phyloP scores from a whole-genome alignment of 1,139 yeast species.

The Suhomyces panamericanus region DNA sequence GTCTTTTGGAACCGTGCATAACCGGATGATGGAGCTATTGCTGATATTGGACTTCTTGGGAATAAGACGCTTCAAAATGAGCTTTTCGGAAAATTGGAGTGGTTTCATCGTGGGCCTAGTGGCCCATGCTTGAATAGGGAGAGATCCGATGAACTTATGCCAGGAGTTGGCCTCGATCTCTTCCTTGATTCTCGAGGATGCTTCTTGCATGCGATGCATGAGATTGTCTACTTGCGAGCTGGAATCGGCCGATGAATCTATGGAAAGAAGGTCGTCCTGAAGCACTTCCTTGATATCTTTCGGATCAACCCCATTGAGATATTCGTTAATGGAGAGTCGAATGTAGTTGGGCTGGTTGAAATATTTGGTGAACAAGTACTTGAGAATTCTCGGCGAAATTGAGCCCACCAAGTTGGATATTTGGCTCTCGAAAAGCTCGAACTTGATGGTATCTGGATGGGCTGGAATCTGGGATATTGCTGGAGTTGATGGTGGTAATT shows the following conservation, averaged over 20 bases:
- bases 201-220: slow-evolving; percentile 17
- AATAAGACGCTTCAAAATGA: slow-evolving; percentile 37
- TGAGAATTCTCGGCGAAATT: slow-evolving; percentile 17
- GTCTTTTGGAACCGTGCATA: slow-evolving; percentile 28
- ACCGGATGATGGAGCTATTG: slow-evolving; percentile 32
- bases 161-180: slow-evolving; percentile 21
- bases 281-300: slow-evolving; percentile 13
- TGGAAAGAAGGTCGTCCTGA: slow-evolving; percentile 1
- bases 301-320: slow-evolving; percentile 23
- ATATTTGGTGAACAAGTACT: slow-evolving; percentile 26
- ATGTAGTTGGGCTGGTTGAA: slow-evolving; percentile 25
- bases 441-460: slow-evolving; percentile 4
- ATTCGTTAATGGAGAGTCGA: slow-evolving; percentile 31
- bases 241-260: slow-evolving; percentile 7
- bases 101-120: slow-evolving; percentile 68
- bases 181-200: slow-evolving; percentile 16
- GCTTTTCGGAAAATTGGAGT: slow-evolving; percentile 49
- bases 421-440: slow-evolving; percentile 24
- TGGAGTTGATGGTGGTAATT: neutral
- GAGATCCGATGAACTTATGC: slow-evolving; percentile 60
- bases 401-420: slow-evolving; percentile 26
- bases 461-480: neutral
- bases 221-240: slow-evolving; percentile 14
- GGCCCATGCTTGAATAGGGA: slow-evolving; percentile 79
- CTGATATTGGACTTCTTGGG: slow-evolving; percentile 27